Percentiles rank a stretch among this genome's conserved stretches.
These are phyloP conservation scores for Collybiopsis confluens DNA, from an alignment of 768 basidiomycete species.

Conservation along the genomic window DNA sequence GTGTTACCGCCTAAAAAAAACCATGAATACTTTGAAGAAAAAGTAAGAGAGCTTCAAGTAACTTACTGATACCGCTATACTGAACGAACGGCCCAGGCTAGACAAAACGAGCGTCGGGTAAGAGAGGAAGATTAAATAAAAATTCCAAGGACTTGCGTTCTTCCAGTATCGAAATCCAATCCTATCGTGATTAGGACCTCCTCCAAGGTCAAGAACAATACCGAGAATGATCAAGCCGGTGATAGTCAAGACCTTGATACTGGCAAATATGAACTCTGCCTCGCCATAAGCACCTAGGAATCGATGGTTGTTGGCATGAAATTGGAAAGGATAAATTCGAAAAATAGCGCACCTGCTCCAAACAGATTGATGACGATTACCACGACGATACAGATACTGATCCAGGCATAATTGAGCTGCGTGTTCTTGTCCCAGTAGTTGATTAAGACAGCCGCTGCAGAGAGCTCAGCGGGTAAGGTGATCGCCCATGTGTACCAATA, in stretches of 20 bases:
- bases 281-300: slow-evolving; percentile 69
- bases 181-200: slow-evolving; percentile 78
- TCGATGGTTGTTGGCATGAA: too few relatives aligned
- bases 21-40: too few relatives aligned
- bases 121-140: slow-evolving; percentile 45
- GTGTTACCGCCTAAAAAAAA: slow-evolving; percentile 62
- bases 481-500: slow-evolving; percentile 64
- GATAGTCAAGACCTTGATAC: slow-evolving; percentile 86
- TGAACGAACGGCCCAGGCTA: slow-evolving; percentile 88
- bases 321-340: too few relatives aligned
- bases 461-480: slow-evolving; percentile 70
- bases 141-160: not conserved
- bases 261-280: slow-evolving; percentile 68
- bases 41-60: too few relatives aligned
- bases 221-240: slow-evolving; percentile 65
- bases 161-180: slow-evolving; percentile 30
- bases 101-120: slow-evolving; percentile 59
- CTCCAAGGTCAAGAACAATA: slow-evolving; percentile 78
- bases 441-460: slow-evolving; percentile 73
- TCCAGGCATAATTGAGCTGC: slow-evolving; percentile 69
- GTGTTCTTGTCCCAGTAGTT: slow-evolving; percentile 59
- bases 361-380: slow-evolving; percentile 73
- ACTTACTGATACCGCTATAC: slow-evolving; percentile 51
- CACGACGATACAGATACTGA: slow-evolving; percentile 70
- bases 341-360: slow-evolving; percentile 48